phyloP scores from a whole-genome alignment of 225 moss, liverwort and hornwort species.

The Antitrichia curtipendula region DNA sequence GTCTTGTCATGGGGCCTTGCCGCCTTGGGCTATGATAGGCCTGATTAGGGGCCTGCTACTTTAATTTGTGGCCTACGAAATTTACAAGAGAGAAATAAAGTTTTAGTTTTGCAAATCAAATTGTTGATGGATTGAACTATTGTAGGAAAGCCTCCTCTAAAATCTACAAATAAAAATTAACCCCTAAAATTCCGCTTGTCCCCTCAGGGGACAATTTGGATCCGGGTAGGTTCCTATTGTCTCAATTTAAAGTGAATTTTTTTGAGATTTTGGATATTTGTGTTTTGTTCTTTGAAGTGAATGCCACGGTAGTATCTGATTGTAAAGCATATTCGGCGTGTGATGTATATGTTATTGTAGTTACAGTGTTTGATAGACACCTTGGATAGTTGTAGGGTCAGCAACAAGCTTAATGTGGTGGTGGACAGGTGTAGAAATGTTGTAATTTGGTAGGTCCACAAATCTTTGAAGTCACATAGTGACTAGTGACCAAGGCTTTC shows the following conservation, averaged over 20 bases:
- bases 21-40: background rate
- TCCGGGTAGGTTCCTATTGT: no score
- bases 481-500: background rate
- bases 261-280: no score
- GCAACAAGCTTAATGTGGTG: no score
- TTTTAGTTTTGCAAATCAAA: background rate
- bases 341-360: background rate
- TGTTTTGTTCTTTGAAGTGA: background rate
- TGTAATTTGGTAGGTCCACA: background rate
- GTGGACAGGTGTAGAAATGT: background rate
- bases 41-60: no score
- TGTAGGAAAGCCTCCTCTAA: no score
- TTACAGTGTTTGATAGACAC: background rate
- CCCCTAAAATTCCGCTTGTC: no score
- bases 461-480: background rate
- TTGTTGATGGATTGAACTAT: background rate
- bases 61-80: background rate
- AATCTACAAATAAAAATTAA: background rate
- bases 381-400: rapidly evolving
- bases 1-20: background rate
- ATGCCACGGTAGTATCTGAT: background rate
- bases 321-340: background rate
- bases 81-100: no score
- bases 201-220: no score
- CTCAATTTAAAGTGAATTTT: no score